A percentile compares a stretch with the other conserved stretches of the same genome.
Evolutionary conservation across 805 yeast species (phyloP).

Genomic region (Starmerella khaoyaiensis): DNA sequence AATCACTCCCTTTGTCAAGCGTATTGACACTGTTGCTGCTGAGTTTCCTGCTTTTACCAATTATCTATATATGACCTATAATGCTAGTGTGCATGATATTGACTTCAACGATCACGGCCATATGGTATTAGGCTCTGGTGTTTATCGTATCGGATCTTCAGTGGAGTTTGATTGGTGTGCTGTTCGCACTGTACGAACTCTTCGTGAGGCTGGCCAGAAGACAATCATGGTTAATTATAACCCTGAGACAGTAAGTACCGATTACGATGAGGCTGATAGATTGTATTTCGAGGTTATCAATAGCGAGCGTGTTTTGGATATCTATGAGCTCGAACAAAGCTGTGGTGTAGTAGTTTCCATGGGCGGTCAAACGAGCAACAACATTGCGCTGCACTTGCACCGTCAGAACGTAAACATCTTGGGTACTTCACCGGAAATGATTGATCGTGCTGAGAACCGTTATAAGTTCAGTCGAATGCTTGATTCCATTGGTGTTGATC

Average conservation of each 20-base stretch:
- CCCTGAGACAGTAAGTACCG: slow-evolving; percentile 98
- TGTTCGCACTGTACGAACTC: slow-evolving; percentile 87
- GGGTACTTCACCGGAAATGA: slow-evolving; percentile 97
- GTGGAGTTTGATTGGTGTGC: slow-evolving; percentile 99
- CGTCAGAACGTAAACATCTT: slow-evolving; percentile 89
- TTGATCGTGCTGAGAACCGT: slow-evolving; percentile 95
- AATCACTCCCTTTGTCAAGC: slow-evolving; percentile 83
- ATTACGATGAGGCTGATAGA: slow-evolving; percentile 95
- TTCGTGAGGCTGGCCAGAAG: slow-evolving; percentile 72
- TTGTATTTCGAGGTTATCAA: slow-evolving; percentile 91
- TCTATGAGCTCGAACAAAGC: slow-evolving; percentile 81
- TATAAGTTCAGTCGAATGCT: slow-evolving; percentile 95
- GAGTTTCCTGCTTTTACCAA: slow-evolving; percentile 96
- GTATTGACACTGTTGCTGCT: slow-evolving; percentile 97
- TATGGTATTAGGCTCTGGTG: slow-evolving; percentile 96
- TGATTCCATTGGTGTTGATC: slow-evolving; percentile 93
- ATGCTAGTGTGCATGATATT: slow-evolving; percentile 78
- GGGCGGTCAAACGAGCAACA: slow-evolving; percentile 99
- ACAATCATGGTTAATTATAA: slow-evolving; percentile 96
- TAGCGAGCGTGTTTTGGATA: slow-evolving; percentile 86
- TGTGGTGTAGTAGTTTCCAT: slow-evolving; percentile 87
- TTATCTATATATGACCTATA: slow-evolving; percentile 88
- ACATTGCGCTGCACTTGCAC: slow-evolving; percentile 83
- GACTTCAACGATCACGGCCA: slow-evolving; percentile 84
- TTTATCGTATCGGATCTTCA: slow-evolving; percentile 95